These are phyloP conservation scores for Eimeria maxima DNA, from an alignment of 169 alveolate species.

Conservation along the genomic window DNA sequence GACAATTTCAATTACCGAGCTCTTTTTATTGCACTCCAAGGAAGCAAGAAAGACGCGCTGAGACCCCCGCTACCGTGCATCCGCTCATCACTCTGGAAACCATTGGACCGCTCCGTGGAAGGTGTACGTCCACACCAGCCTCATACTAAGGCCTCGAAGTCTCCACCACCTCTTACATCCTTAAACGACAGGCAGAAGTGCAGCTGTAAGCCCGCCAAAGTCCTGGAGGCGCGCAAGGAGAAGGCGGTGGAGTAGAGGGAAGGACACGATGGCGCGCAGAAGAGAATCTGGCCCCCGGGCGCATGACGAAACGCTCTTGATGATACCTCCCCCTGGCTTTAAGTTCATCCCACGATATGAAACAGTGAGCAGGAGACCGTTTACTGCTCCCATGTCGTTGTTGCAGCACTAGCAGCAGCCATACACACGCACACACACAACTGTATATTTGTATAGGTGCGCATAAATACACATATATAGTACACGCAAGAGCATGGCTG, in stretches of 20 bases:
- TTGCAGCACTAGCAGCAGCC: not conserved
- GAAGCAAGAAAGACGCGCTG: no score
- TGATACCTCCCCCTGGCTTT: slow-evolving; percentile 86
- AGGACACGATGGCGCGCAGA: not conserved
- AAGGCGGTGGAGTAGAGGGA: not conserved
- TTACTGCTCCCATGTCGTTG: not conserved
- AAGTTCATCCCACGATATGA: slow-evolving; percentile 82
- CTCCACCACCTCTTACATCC: no score
- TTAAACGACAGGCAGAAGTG: no score
- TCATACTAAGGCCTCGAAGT: no score
- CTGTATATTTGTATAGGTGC: no score
- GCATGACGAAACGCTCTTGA: slow-evolving; percentile 83
- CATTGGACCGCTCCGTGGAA: no score
- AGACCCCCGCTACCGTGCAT: no score
- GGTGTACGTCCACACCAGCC: no score
- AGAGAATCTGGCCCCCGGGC: not conserved
- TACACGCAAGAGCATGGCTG: not conserved
- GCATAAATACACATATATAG: no score
- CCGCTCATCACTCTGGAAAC: no score
- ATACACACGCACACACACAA: not conserved
- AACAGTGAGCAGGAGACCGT: not conserved
- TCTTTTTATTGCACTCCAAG: no score
- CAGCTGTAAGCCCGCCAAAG: not conserved
- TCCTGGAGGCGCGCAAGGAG: not conserved
- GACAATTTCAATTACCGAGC: no score